Percentiles rank a stretch among this genome's conserved stretches.
phyloP scores from a whole-genome alignment of 257 asterid species.

The Coffea canephora region DNA sequence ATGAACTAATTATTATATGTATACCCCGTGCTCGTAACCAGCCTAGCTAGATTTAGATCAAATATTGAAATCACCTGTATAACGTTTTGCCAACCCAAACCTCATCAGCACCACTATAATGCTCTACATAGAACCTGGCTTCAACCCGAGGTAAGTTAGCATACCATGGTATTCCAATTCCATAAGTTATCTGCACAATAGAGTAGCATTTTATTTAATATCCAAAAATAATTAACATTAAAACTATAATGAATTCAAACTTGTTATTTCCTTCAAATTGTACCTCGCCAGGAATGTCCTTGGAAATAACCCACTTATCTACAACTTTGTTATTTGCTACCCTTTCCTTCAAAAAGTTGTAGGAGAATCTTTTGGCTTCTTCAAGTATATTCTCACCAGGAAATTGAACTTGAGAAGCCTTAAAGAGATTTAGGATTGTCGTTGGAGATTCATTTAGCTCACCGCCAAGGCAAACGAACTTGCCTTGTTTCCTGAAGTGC shows the following conservation, averaged over 20 bases:
- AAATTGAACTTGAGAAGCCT: slow-evolving; percentile 41
- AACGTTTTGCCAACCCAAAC: slow-evolving; percentile 40
- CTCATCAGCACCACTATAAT: slow-evolving; percentile 28
- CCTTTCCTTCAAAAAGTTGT: slow-evolving; percentile 22
- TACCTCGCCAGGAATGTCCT: slow-evolving; percentile 46
- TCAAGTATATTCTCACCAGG: slow-evolving; percentile 54
- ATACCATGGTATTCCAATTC: neutral
- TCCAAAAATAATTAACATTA: neutral
- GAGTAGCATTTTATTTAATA: neutral
- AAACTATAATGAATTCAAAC: neutral
- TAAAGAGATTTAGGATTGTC: slow-evolving; percentile 37
- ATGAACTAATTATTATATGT: too few relatives aligned
- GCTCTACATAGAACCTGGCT: slow-evolving; percentile 18
- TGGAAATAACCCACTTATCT: slow-evolving; percentile 48
- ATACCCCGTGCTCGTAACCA: too few relatives aligned
- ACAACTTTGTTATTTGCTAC: slow-evolving; percentile 20
- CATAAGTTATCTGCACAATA: neutral
- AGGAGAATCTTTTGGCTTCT: slow-evolving; percentile 37
- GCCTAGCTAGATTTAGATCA: too few relatives aligned
- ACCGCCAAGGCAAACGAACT: slow-evolving; percentile 39
- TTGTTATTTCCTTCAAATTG: neutral
- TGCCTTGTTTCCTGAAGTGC: slow-evolving; percentile 37
- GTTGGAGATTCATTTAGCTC: slow-evolving; percentile 38
- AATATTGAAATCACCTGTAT: slow-evolving; percentile 23
- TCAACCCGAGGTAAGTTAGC: slow-evolving; percentile 16